phyloP scores from a whole-genome alignment of 768 basidiomycete species.

The Epithele typhae region DNA sequence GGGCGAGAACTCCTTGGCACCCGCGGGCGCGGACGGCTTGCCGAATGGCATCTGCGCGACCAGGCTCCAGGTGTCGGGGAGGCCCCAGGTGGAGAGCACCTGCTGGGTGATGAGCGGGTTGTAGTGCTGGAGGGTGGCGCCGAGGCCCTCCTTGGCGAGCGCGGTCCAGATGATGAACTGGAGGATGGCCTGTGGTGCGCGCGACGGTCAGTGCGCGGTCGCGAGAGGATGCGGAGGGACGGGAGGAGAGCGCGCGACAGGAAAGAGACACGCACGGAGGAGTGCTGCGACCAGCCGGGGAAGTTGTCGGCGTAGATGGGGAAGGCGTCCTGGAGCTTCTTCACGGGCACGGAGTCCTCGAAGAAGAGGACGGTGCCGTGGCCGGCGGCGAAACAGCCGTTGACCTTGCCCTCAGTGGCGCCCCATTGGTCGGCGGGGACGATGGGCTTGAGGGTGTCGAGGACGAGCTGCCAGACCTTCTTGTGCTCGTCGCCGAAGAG shows the following conservation, averaged over 20 bases:
- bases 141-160: slow-evolving; percentile 19
- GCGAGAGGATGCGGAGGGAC: too few species aligned
- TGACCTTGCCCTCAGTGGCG: slow-evolving; percentile 15
- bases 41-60: slow-evolving; percentile 19
- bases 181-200: slow-evolving; percentile 11
- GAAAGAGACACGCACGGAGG: slow-evolving; percentile 5
- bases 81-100: slow-evolving; percentile 18
- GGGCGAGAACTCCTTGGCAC: slow-evolving; percentile 15
- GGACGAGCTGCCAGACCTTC: slow-evolving; percentile 20
- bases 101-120: slow-evolving; percentile 18
- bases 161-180: slow-evolving; percentile 21
- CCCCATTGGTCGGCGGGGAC: slow-evolving; percentile 17
- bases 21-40: slow-evolving; percentile 13
- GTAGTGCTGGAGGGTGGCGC: slow-evolving; percentile 21
- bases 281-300: slow-evolving; percentile 18
- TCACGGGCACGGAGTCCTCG: slow-evolving; percentile 17
- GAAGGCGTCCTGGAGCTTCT: slow-evolving; percentile 15
- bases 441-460: slow-evolving; percentile 14
- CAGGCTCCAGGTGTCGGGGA: slow-evolving; percentile 16
- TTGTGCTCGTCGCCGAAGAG: slow-evolving; percentile 20
- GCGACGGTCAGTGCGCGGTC: too few species aligned
- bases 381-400: slow-evolving; percentile 15
- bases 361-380: slow-evolving; percentile 22
- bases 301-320: slow-evolving; percentile 19
- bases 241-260: background rate